Evolutionary conservation across 257 asterid genomes (phyloP).

Genomic region (Jaltomata sinuosa): DNA sequence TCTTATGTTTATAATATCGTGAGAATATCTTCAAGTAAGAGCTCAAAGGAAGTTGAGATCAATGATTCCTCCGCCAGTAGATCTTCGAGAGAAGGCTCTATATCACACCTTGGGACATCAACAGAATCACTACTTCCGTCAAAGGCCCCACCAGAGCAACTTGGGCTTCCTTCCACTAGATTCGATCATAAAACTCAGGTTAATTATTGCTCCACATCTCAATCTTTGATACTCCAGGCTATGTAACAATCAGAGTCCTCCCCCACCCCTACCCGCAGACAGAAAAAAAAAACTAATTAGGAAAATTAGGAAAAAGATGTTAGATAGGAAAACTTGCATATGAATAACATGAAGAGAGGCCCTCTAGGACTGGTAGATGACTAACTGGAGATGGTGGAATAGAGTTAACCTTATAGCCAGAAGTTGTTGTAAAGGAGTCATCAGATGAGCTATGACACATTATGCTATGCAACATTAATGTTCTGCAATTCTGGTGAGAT

Average conservation of each 20-base stretch:
- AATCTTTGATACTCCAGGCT: not conserved
- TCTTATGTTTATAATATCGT: conserved; percentile 73
- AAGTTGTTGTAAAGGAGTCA: not conserved
- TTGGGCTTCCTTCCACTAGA: conserved; percentile 23
- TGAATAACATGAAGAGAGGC: not conserved
- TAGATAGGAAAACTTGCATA: not conserved
- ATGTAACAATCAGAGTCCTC: not conserved
- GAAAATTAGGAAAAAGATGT: not conserved
- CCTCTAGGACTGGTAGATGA: not conserved
- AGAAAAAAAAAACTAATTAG: not conserved
- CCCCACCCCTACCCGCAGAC: not conserved
- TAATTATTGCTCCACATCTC: not conserved
- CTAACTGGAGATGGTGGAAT: not conserved
- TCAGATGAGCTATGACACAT: not conserved
- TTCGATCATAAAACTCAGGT: conserved; percentile 38
- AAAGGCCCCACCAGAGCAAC: conserved; percentile 23
- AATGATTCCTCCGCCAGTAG: conserved; percentile 28
- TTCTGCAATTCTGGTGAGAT: not conserved
- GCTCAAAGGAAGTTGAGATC: conserved; percentile 45
- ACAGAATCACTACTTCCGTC: conserved; percentile 55
- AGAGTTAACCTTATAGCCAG: not conserved
- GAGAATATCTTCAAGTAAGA: conserved; percentile 45
- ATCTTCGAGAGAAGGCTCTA: conserved; percentile 25
- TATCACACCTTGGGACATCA: conserved; percentile 20
- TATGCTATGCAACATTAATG: not conserved